phyloP scores from a whole-genome alignment of 495 filamentous ascomycete species.

The Chaetomium fimeti region DNA sequence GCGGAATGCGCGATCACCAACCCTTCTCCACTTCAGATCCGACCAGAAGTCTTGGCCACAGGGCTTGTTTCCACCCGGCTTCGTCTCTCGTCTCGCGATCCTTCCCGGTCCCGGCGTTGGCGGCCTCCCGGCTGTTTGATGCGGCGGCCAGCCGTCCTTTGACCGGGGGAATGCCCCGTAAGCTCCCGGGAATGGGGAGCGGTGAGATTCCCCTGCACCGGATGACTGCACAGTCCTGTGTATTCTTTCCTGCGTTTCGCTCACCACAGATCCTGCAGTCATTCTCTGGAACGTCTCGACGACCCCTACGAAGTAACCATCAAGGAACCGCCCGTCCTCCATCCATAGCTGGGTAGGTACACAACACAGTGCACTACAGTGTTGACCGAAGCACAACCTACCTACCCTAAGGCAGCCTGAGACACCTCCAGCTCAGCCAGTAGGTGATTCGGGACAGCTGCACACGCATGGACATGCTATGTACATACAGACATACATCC shows the following conservation, averaged over 20 bases:
- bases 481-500: too few species aligned
- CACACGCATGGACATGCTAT: too few species aligned
- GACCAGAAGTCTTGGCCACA: constrained; percentile 19
- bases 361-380: too few species aligned
- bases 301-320: too few species aligned
- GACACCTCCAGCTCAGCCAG: too few species aligned
- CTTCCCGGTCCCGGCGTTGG: constrained; percentile 23
- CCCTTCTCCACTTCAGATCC: constrained; percentile 13
- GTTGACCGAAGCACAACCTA: too few species aligned
- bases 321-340: too few species aligned
- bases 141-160: constrained; percentile 5
- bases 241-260: background rate
- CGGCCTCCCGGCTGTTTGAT: constrained; percentile 25
- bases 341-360: too few species aligned
- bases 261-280: background rate
- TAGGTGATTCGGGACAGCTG: too few species aligned
- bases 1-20: background rate
- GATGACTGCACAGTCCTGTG: too few species aligned
- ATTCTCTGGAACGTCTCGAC: background rate
- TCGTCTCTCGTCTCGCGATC: constrained; percentile 1
- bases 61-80: constrained; percentile 20
- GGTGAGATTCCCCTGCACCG: background rate
- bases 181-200: background rate
- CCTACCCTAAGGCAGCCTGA: too few species aligned
- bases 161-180: constrained; percentile 3